These are phyloP conservation scores for Blastomyces emzantsi DNA, from an alignment of 2,329 filamentous ascomycete genomes.

Conservation along the genomic window DNA sequence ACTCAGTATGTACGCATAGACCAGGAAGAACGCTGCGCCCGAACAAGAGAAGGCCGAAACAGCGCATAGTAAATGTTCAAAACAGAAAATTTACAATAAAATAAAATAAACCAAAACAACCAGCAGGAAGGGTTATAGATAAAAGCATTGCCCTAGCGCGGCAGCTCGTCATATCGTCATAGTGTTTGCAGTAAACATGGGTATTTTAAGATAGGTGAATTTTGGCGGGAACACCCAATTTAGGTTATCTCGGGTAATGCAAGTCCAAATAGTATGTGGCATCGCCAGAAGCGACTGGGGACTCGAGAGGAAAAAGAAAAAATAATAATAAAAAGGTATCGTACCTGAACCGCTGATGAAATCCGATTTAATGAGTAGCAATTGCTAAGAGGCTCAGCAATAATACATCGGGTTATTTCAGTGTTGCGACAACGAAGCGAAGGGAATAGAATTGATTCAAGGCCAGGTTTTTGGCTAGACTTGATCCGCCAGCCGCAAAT, in stretches of 20 bases:
- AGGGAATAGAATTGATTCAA: not conserved
- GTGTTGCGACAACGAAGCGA: not conserved
- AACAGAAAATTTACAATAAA: not conserved
- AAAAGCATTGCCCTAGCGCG: not conserved
- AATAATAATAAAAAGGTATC: not conserved
- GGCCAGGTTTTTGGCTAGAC: not conserved
- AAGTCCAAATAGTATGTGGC: not conserved
- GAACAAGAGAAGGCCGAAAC: not conserved
- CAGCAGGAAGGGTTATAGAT: not conserved
- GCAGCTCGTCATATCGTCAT: not conserved
- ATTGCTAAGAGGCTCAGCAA: not conserved
- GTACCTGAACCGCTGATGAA: not conserved
- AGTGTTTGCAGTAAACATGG: not conserved
- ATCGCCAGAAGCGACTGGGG: not conserved
- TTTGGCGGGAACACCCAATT: not conserved
- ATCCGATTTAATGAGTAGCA: not conserved
- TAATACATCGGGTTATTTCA: constrained; percentile 6
- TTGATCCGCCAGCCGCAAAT: constrained; percentile 5
- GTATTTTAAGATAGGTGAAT: not conserved
- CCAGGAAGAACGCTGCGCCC: not conserved
- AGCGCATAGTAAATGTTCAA: not conserved
- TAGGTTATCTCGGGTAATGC: not conserved
- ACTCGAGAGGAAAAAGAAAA: not conserved
- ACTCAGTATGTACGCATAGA: not conserved
- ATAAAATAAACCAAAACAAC: not conserved